phyloP scores from a whole-genome alignment of 2,329 filamentous ascomycete species.

The Didymella arachidicola region DNA sequence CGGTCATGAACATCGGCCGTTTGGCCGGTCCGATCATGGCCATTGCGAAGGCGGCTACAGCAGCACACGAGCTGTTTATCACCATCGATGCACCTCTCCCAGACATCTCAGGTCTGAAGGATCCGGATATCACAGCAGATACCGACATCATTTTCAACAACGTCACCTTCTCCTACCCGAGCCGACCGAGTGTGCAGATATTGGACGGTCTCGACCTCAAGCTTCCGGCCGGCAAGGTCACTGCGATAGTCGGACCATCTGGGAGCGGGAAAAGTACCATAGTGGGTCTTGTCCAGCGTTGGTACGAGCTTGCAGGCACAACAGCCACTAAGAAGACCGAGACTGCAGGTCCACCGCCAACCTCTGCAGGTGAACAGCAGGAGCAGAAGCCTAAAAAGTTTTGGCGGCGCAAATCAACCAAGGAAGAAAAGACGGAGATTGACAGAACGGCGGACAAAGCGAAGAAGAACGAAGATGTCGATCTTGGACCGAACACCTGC shows the following conservation, averaged over 20 bases:
- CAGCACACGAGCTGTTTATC: slow-evolving; percentile 47
- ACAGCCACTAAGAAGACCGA: slow-evolving; percentile 20
- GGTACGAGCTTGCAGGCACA: slow-evolving; percentile 66
- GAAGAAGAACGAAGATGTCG: slow-evolving; percentile 27
- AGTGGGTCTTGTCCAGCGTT: slow-evolving; percentile 73
- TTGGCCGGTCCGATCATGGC: slow-evolving; percentile 44
- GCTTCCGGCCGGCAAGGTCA: slow-evolving; percentile 71
- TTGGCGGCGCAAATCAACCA: slow-evolving; percentile 8
- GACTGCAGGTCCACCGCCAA: slow-evolving; percentile 9
- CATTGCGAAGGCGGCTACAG: slow-evolving; percentile 46
- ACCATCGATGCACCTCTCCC: slow-evolving; percentile 47
- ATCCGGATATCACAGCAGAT: slow-evolving; percentile 47
- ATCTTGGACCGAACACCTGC: slow-evolving; percentile 43
- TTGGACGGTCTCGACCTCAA: slow-evolving; percentile 66
- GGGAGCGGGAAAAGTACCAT: slow-evolving; percentile 79
- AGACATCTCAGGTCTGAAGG: slow-evolving; percentile 41
- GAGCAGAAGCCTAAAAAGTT: slow-evolving; percentile 25
- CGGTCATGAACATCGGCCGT: slow-evolving; percentile 45
- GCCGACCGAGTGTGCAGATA: slow-evolving; percentile 68
- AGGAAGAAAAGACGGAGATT: slow-evolving; percentile 1
- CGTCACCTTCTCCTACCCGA: slow-evolving; percentile 51
- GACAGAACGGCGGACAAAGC: slow-evolving; percentile 4
- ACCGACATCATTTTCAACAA: slow-evolving; percentile 47
- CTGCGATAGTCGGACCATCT: slow-evolving; percentile 76
- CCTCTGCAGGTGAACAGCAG: slow-evolving; percentile 2